Evolutionary conservation across 192 early-diverging fungal genomes (phyloP).

Genomic region (Coemansia sp.): DNA sequence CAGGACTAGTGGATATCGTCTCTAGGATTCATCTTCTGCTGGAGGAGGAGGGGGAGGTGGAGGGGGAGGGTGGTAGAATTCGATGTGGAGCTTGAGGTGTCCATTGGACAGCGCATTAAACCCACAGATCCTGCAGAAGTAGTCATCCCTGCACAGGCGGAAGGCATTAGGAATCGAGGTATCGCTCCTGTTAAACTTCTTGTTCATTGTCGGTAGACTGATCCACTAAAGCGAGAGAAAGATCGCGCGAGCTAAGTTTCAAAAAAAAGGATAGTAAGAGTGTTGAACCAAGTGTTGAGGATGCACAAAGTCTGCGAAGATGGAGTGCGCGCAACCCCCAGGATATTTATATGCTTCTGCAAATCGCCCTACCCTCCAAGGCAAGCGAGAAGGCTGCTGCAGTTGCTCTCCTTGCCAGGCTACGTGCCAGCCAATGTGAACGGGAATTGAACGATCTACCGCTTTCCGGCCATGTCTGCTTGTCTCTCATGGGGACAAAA

Average conservation of each 20-base stretch:
- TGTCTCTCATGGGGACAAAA: slow-evolving; percentile 3
- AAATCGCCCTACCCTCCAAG: slow-evolving; percentile 2
- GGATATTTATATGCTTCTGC: slow-evolving; percentile 12
- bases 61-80: slow-evolving; percentile 14
- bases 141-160: slow-evolving; percentile 46
- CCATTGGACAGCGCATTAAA: slow-evolving; percentile 49
- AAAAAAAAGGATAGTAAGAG: background rate
- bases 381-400: background rate
- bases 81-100: slow-evolving; percentile 45
- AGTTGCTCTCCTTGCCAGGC: background rate
- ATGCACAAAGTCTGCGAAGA: slow-evolving; percentile 2
- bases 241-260: background rate
- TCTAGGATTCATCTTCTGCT: background rate
- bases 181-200: slow-evolving; percentile 17
- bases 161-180: slow-evolving; percentile 12
- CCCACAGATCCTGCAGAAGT: slow-evolving; percentile 52
- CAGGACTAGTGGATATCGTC: background rate
- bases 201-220: slow-evolving; percentile 30
- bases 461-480: slow-evolving; percentile 7
- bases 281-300: slow-evolving; percentile 3
- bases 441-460: slow-evolving; percentile 9
- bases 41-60: background rate
- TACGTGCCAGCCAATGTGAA: slow-evolving; percentile 3
- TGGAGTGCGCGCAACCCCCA: background rate
- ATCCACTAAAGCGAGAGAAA: background rate